Evolutionary conservation across 352 stramenopile species (phyloP).

Genomic region (Thraustochytrium sp.): DNA sequence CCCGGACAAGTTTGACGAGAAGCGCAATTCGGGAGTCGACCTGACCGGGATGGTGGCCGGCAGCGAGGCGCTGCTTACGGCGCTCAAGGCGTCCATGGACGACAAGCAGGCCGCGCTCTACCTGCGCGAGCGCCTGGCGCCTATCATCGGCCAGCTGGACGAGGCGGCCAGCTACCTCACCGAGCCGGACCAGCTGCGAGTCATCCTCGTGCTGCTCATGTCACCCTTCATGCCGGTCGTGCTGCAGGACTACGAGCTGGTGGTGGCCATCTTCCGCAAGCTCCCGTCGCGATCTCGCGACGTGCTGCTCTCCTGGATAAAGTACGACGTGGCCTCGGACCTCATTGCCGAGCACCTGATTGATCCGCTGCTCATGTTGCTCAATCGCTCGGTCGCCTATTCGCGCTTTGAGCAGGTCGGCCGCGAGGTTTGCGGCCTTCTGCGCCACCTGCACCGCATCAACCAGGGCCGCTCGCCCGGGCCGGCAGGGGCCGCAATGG

Average conservation of each 20-base stretch:
- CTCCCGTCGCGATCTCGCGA: not conserved
- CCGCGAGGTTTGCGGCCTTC: not conserved
- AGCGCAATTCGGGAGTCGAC: slow-evolving; percentile 35
- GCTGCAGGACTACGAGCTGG: slow-evolving; percentile 1
- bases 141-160: slow-evolving; percentile 1
- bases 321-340: slow-evolving; percentile 39
- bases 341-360: slow-evolving; percentile 48
- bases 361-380: slow-evolving; percentile 41
- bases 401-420: not conserved
- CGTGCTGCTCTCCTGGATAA: slow-evolving; percentile 29
- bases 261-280: not conserved
- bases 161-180: not conserved
- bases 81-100: not conserved
- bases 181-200: slow-evolving; percentile 12
- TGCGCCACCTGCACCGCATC: slow-evolving; percentile 44
- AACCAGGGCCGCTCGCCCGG: slow-evolving; percentile 24
- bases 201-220: slow-evolving; percentile 16
- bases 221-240: not conserved
- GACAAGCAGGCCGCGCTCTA: not conserved
- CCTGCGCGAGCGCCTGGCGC: not conserved
- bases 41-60: not conserved
- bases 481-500: not conserved
- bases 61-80: not conserved
- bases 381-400: slow-evolving; percentile 10
- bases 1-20: slow-evolving; percentile 33